phyloP scores from a whole-genome alignment of 129 eudicot genomes.

The Sambucus nigra region DNA sequence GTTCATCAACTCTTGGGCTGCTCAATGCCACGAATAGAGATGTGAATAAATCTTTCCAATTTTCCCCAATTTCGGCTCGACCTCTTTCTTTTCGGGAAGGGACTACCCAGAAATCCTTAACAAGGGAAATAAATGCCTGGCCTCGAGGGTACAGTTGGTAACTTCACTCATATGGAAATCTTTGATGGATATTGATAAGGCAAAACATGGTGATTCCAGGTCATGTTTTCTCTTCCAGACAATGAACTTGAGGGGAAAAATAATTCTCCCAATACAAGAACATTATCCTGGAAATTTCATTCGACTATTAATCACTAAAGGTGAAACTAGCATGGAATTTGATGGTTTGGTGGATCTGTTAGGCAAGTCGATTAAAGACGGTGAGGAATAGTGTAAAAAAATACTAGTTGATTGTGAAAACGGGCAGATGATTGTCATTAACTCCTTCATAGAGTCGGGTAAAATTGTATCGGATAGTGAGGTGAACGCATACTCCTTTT shows the following conservation, averaged over 20 bases:
- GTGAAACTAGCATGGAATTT: not conserved
- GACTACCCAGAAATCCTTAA: not conserved
- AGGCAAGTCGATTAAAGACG: not conserved
- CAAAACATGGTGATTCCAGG: not conserved
- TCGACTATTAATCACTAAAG: not conserved
- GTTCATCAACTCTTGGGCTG: constrained; percentile 20
- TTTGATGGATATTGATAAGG: constrained; percentile 2
- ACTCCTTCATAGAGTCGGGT: not conserved
- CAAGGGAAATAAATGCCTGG: not conserved
- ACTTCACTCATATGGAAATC: constrained; percentile 18
- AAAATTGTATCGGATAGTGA: not conserved
- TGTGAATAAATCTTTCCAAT: not conserved
- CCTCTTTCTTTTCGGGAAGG: constrained; percentile 10
- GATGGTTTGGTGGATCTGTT: constrained; percentile 1
- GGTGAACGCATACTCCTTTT: not conserved
- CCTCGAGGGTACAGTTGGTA: constrained; percentile 11
- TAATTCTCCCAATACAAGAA: not conserved
- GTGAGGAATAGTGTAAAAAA: constrained; percentile 19
- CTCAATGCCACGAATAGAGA: not conserved
- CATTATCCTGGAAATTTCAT: constrained; percentile 10
- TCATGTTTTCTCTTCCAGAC: not conserved
- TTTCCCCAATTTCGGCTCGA: constrained; percentile 8
- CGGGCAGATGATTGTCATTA: not conserved
- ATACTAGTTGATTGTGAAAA: constrained; percentile 4
- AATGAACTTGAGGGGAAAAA: constrained; percentile 12